Evolutionary conservation across 805 yeast genomes (phyloP).

Genomic region (Lachancea sp.): DNA sequence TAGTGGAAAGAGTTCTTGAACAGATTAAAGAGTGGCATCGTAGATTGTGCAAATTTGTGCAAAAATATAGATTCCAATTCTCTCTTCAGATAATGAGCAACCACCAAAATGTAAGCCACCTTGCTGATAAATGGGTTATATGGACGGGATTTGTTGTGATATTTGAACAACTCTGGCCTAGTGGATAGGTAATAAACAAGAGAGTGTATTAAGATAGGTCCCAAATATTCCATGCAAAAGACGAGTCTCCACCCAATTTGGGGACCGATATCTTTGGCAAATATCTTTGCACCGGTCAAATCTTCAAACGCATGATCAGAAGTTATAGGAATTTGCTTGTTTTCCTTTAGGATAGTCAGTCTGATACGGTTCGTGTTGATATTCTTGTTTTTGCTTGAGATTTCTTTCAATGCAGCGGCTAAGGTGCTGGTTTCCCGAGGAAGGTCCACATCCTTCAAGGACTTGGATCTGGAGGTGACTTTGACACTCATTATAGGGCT

Average conservation of each 20-base stretch:
- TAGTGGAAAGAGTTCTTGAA: slow-evolving; percentile 89
- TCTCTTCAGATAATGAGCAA: slow-evolving; percentile 79
- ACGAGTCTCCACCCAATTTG: slow-evolving; percentile 91
- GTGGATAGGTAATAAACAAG: slow-evolving; percentile 45
- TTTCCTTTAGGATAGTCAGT: slow-evolving; percentile 38
- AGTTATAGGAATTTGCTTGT: slow-evolving; percentile 30
- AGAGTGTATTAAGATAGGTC: slow-evolving; percentile 80
- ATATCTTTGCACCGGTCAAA: slow-evolving; percentile 39
- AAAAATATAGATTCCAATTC: slow-evolving; percentile 81
- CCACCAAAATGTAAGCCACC: slow-evolving; percentile 39
- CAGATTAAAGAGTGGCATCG: slow-evolving; percentile 86
- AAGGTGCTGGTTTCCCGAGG: slow-evolving; percentile 35
- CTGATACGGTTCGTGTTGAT: slow-evolving; percentile 49
- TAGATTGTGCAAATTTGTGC: slow-evolving; percentile 78
- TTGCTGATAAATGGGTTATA: slow-evolving; percentile 25
- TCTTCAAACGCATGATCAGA: slow-evolving; percentile 27
- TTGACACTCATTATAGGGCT: slow-evolving; percentile 28
- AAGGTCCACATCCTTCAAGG: slow-evolving; percentile 43
- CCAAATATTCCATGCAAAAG: slow-evolving; percentile 80
- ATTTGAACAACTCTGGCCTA: slow-evolving; percentile 11
- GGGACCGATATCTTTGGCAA: slow-evolving; percentile 84
- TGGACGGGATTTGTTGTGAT: slow-evolving; percentile 7
- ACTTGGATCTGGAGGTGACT: slow-evolving; percentile 56
- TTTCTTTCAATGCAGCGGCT: slow-evolving; percentile 37
- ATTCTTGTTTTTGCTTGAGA: slow-evolving; percentile 39